phyloP scores from a whole-genome alignment of 306 rosid species.

The Erythrophleum fordii region DNA sequence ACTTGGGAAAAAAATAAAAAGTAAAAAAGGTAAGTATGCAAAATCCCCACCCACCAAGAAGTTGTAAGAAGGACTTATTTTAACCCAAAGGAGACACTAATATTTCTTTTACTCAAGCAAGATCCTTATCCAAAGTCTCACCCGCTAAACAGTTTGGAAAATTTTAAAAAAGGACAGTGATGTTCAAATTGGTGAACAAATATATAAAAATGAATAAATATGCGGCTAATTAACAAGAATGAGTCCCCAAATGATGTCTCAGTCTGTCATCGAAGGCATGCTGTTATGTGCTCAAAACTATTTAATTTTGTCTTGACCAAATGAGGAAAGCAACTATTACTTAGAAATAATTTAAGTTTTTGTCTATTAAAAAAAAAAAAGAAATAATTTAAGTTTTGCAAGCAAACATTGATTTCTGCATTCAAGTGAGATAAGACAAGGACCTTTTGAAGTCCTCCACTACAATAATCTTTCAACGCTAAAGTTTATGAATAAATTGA shows the following conservation, averaged over 20 bases:
- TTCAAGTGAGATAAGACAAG: background rate
- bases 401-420: background rate
- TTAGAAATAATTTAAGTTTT: background rate
- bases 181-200: slow-evolving; percentile 13
- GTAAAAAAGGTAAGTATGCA: background rate
- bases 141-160: slow-evolving; percentile 10
- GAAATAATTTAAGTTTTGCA: background rate
- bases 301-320: slow-evolving; percentile 21
- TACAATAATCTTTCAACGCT: background rate
- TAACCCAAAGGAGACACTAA: slow-evolving; percentile 13
- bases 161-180: slow-evolving; percentile 3
- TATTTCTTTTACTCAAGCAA: background rate
- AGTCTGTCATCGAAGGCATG: background rate
- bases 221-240: background rate
- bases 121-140: slow-evolving; percentile 4
- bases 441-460: background rate
- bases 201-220: no score
- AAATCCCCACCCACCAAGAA: background rate
- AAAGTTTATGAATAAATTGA: background rate
- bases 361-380: no score
- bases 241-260: slow-evolving; percentile 2
- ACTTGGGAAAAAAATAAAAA: background rate
- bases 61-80: background rate
- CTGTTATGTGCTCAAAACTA: background rate
- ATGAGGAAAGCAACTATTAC: slow-evolving; percentile 3